phyloP scores from a whole-genome alignment of 2,329 filamentous ascomycete genomes.

The Colletotrichum sp. region DNA sequence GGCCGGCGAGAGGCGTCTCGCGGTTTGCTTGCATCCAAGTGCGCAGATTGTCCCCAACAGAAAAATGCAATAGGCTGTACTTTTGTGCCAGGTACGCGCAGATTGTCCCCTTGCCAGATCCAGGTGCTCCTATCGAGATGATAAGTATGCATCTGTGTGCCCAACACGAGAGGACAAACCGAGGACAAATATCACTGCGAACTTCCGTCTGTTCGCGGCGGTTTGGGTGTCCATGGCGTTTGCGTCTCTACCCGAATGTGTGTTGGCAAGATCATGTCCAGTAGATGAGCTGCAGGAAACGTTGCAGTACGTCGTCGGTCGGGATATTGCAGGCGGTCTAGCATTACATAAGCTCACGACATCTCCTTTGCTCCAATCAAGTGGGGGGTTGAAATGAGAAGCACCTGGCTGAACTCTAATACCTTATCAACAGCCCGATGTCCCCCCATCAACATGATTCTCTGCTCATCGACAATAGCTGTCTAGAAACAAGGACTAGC shows the following conservation, averaged over 20 bases:
- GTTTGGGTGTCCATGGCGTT: not conserved
- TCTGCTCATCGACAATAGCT: not conserved
- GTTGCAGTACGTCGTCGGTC: not conserved
- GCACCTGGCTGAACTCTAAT: not conserved
- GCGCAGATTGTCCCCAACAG: not conserved
- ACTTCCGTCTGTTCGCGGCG: not conserved
- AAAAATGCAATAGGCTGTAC: not conserved
- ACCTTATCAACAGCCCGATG: not conserved
- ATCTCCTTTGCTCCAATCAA: not conserved
- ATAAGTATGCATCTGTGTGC: not conserved
- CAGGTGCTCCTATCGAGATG: not conserved
- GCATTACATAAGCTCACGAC: not conserved
- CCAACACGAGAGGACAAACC: not conserved
- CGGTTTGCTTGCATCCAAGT: not conserved
- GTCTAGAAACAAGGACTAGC: not conserved
- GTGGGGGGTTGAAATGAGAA: not conserved
- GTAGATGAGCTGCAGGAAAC: not conserved
- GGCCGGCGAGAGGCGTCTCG: not conserved
- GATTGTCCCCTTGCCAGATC: slow-evolving; percentile 1
- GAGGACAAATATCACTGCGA: not conserved
- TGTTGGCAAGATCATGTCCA: not conserved
- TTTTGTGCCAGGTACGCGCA: not conserved
- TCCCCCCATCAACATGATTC: not conserved
- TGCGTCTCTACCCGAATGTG: not conserved
- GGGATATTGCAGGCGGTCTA: not conserved